phyloP scores from a whole-genome alignment of 2,329 filamentous ascomycete genomes.

The Colletotrichum brevisporum region DNA sequence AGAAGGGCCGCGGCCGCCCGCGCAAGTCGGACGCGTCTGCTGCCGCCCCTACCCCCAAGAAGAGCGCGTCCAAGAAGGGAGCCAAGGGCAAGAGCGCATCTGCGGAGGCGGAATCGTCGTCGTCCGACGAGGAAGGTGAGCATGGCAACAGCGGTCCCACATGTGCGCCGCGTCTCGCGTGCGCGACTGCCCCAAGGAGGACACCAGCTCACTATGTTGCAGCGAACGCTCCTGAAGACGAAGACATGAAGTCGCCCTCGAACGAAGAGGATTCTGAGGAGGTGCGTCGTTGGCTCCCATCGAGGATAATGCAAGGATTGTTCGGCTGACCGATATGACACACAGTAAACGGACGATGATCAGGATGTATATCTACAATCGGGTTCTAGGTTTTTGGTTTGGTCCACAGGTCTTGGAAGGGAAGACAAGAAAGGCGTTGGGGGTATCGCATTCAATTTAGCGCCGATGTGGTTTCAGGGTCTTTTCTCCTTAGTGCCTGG shows the following conservation, averaged over 20 bases:
- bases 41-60: conserved; percentile 46
- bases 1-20: conserved; percentile 50
- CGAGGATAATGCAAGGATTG: conserved; percentile 27
- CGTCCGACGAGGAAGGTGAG: conserved; percentile 38
- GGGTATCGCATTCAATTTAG: conserved; percentile 18
- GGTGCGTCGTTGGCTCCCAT: conserved; percentile 33
- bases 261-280: conserved; percentile 31
- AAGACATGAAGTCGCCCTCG: conserved; percentile 16
- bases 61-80: conserved; percentile 43
- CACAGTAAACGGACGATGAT: conserved; percentile 29
- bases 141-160: background rate
- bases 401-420: conserved; percentile 6
- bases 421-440: conserved; percentile 15
- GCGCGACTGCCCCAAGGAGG: background rate
- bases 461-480: conserved; percentile 24
- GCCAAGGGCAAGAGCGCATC: conserved; percentile 32
- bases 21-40: conserved; percentile 46
- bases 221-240: conserved; percentile 21
- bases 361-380: conserved; percentile 24
- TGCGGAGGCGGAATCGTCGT: conserved; percentile 17
- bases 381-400: conserved; percentile 14
- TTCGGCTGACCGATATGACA: conserved; percentile 34
- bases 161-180: background rate
- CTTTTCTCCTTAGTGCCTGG: background rate
- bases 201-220: conserved; percentile 24